Base-by-base conservation (phyloP, 345 rosid genomes). In the Lepidium didymum region DNA sequence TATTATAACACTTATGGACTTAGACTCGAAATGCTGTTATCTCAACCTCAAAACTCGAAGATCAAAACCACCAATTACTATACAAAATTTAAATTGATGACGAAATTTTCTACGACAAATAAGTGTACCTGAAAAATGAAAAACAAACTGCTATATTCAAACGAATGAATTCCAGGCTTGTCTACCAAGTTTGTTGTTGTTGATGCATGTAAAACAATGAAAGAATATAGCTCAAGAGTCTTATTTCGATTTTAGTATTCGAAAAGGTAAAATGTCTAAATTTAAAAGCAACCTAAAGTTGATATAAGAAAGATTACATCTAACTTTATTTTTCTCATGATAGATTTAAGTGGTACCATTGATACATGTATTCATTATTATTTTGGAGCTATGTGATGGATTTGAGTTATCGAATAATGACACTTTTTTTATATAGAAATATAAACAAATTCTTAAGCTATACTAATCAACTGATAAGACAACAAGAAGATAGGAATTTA, bases 381-480 rank as follows among this genome's bases (percentile, higher is more conserved):
- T 15, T 25, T 13, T 19, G n/a, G 35, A 10, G 37, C 6, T 44
- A 16, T 56, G 56, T 23, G 46, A 35, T 38, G 34, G 14, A 52
- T 27, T 14, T 27, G 49, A 69, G 40, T 68, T 15, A 36, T 68
- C 37, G 23, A n/a, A n/a, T n/a, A 45, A 16, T 58, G 38, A 15
- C 13, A 57, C 14, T 46, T 68, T 35, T 6, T 2, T 46, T 68
- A 23, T 6, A 1, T 2, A 2, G 37, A 58, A 37, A 16, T 12
- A 57, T 7, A 37, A 12, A 58, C 2, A 38, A 45, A 0, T 1
- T n/a, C n/a, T 14, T 5, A 14, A 54, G 40, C 1, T 38, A 42
- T 41, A 29, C 15, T 40, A 29, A 49, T 60, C 36, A 69, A 38
- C 67, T 49, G 67, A 49, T 69, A 69, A 59, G 60, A 69, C 74